Evolutionary conservation across 441 rosid genomes (phyloP).

Genomic region (Jatropha podagrica): DNA sequence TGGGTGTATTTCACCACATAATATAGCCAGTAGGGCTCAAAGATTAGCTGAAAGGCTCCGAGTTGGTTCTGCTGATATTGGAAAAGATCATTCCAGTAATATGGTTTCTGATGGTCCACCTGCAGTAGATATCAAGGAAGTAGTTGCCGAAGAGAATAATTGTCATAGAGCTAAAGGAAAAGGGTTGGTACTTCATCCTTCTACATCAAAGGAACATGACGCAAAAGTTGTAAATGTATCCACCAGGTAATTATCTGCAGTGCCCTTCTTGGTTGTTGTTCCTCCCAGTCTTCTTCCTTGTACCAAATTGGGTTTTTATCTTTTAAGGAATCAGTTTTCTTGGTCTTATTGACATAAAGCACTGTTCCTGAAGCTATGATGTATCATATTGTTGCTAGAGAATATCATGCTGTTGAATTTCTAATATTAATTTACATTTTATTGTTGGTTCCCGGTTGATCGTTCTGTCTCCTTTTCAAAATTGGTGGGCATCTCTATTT

Average conservation of each 20-base stretch:
- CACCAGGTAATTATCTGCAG: constrained; percentile 46
- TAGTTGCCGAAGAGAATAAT: constrained; percentile 45
- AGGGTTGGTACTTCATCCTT: constrained; percentile 35
- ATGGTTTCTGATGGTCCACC: constrained; percentile 29
- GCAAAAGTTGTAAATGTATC: constrained; percentile 15
- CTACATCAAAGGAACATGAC: constrained; percentile 32
- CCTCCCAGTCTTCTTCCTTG: neutral
- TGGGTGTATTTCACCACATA: constrained; percentile 83
- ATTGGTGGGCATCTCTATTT: neutral
- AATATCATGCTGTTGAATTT: neutral
- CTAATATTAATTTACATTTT: neutral
- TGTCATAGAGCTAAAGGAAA: constrained; percentile 50
- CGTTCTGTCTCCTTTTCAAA: neutral
- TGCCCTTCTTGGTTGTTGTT: neutral
- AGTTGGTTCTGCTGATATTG: constrained; percentile 27
- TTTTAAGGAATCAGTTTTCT: neutral
- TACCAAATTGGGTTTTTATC: neutral
- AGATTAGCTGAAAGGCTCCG: constrained; percentile 33
- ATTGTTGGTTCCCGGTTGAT: neutral
- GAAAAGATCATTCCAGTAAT: constrained; percentile 27
- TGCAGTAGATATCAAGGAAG: constrained; percentile 29
- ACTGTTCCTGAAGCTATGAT: neutral
- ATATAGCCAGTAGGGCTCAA: constrained; percentile 52
- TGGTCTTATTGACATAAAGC: neutral
- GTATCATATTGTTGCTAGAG: neutral